Conservation (phyloP, 2,329 filamentous ascomycete species). For the Colletotrichum incanum region DNA sequence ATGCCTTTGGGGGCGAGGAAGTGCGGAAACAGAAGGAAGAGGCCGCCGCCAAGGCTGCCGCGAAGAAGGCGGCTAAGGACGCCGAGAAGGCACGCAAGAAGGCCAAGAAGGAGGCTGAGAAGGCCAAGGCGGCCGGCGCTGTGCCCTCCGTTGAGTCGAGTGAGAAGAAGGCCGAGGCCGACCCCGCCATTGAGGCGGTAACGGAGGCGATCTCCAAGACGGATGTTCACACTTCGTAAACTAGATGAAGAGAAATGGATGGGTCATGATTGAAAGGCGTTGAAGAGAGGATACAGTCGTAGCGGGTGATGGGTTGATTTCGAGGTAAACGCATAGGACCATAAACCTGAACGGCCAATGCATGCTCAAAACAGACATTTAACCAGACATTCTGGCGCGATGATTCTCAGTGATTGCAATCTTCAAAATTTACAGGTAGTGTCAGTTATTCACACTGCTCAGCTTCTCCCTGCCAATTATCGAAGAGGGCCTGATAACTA, state of each 20-base stretch:
- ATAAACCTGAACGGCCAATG: not conserved
- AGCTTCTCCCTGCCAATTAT: rapidly evolving
- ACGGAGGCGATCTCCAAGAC: conserved; percentile 48
- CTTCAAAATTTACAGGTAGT: not conserved
- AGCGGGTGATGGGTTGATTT: conserved; percentile 14
- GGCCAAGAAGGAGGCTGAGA: conserved; percentile 54
- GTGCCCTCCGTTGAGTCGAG: conserved; percentile 44
- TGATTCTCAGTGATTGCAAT: too few relatives aligned
- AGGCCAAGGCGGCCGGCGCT: conserved; percentile 24
- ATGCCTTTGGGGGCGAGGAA: conserved; percentile 77
- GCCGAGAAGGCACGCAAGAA: conserved; percentile 67
- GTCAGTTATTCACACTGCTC: not conserved
- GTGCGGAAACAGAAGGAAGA: conserved; percentile 79
- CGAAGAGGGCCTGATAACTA: not conserved
- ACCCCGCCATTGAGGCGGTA: conserved; percentile 47
- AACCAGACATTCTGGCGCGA: not conserved
- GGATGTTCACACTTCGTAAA: conserved; percentile 47
- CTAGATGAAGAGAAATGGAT: not conserved
- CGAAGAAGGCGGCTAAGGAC: conserved; percentile 66
- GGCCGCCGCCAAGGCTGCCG: conserved; percentile 64
- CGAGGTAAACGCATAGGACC: not conserved
- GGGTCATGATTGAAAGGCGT: conserved; percentile 13
- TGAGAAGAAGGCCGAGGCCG: conserved; percentile 47
- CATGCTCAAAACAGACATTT: not conserved
- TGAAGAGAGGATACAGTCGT: conserved; percentile 3